Base-by-base conservation (phyloP, 352 stramenopile species). In the Thraustochytrium striatum region DNA sequence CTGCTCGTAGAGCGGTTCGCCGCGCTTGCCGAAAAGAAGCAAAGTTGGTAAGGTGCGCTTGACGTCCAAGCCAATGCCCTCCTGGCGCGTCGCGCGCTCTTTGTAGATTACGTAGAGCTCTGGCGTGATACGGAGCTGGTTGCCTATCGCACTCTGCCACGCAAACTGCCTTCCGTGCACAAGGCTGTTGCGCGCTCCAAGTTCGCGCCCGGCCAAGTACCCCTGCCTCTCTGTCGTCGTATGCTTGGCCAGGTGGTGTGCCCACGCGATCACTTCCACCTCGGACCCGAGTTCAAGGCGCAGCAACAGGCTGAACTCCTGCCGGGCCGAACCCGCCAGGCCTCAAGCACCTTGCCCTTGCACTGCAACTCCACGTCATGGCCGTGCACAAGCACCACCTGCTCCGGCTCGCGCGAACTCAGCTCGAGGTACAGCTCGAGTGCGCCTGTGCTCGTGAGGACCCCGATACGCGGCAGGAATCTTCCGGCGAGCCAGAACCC, bases 1-100 rank as follows among this genome's bases (percentile, higher is more conserved):
- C 13, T 47, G 59, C 25, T 78, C 53, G 30, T 80, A 3, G 50
- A 79, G 13, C 3, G 58, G 59, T 11, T 7, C 53, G 35, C 69
- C 69, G 8, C 7, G n/a, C 33, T 30, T 44, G 47, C 47, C 47
- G 47, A 55, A 55, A 16, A 55, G 47, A 16, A 25, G 16, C 16
- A 55, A 25, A 25, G 47, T 55, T 16, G 47, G 47, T 25, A 55
- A 25, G 25, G 47, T 55, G 47, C 47, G 47, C 25, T 25, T 55
- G 47, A 55, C 47, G 25, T 55, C 47, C 16, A 55, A 21, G 16
- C 47, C 47, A 25, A 55, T 55, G 25, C 16, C 16, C 16, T 55
- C 47, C 25, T 55, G 47, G 16, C 47, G 47, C 16, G 47, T 55
- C 47, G 47, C 47, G 16, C 47, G 16, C 47, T 55, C 47, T 55